Conservation (phyloP, 805 yeast genomes). For the Diddensiella caesifluorescens region DNA sequence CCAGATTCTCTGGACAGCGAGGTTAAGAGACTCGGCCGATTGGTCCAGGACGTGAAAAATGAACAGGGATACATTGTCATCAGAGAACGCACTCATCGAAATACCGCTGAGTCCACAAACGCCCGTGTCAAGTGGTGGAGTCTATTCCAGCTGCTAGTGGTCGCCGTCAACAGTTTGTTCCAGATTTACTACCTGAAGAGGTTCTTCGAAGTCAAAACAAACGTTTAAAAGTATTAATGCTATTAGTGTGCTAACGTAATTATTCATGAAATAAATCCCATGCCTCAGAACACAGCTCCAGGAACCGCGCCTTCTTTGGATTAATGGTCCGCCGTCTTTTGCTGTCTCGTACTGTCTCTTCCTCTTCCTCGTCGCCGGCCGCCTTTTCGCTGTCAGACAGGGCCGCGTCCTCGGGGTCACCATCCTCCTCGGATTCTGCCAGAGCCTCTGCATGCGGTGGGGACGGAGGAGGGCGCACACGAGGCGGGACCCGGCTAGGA, state of each 20-base stretch:
- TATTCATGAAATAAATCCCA: conserved; percentile 29
- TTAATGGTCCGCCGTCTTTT: conserved; percentile 2
- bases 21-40: conserved; percentile 64
- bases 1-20: conserved; percentile 79
- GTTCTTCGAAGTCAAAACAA: conserved; percentile 91
- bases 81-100: conserved; percentile 96
- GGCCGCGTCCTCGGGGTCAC: conserved; percentile 23
- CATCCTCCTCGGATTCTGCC: conserved; percentile 19
- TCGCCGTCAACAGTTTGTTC: conserved; percentile 79
- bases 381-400: conserved; percentile 20
- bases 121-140: conserved; percentile 99
- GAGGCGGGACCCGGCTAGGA: no score
- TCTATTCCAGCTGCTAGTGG: conserved; percentile 80
- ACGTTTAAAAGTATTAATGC: conserved; percentile 46
- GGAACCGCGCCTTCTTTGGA: conserved; percentile 24
- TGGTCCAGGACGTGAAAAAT: conserved; percentile 81
- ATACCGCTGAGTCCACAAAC: conserved; percentile 96
- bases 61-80: conserved; percentile 88
- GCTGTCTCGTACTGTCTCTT: conserved; percentile 4
- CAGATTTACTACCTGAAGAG: conserved; percentile 91
- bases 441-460: not conserved
- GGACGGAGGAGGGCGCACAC: no score
- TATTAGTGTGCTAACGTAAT: not conserved
- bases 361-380: conserved; percentile 19
- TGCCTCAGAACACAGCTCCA: conserved; percentile 30